These are phyloP conservation scores for Coemansia sp. DNA, from an alignment of 192 early-diverging fungal genomes.

Conservation along the genomic window DNA sequence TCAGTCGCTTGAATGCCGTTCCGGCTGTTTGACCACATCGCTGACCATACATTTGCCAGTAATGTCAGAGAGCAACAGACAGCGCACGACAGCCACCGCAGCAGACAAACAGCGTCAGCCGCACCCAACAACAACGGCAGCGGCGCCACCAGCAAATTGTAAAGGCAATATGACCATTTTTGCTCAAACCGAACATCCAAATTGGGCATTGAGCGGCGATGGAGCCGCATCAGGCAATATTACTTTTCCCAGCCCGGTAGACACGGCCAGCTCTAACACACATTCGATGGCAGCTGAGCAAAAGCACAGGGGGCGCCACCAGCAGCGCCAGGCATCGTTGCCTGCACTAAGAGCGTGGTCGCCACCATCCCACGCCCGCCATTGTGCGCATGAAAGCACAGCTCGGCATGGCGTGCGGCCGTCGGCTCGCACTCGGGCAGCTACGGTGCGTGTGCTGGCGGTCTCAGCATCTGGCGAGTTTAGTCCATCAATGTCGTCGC, in stretches of 20 bases:
- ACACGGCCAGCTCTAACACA: too few relatives aligned
- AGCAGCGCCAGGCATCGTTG: neutral
- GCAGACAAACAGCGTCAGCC: constrained; percentile 6
- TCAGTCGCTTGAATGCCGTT: neutral
- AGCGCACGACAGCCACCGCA: neutral
- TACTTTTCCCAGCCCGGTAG: constrained; percentile 6
- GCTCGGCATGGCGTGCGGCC: neutral
- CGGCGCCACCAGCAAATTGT: constrained; percentile 1
- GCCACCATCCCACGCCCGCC: neutral
- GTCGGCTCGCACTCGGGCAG: neutral
- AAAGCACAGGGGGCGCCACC: constrained; percentile 2
- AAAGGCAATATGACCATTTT: constrained; percentile 2
- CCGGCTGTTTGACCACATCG: neutral
- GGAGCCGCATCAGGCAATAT: constrained; percentile 7
- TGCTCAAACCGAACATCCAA: neutral
- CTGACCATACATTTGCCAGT: neutral
- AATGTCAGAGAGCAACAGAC: constrained; percentile 5
- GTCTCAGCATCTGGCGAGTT: constrained; percentile 11
- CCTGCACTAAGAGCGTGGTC: neutral
- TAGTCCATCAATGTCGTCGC: constrained; percentile 7
- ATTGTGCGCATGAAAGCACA: neutral
- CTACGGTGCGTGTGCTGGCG: constrained; percentile 2
- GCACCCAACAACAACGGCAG: neutral
- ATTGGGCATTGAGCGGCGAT: neutral
- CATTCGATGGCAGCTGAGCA: neutral